A percentile compares a stretch with the other conserved stretches of the same genome.
phyloP scores from a whole-genome alignment of 257 asterid species.

The Gentiana macrophylla region DNA sequence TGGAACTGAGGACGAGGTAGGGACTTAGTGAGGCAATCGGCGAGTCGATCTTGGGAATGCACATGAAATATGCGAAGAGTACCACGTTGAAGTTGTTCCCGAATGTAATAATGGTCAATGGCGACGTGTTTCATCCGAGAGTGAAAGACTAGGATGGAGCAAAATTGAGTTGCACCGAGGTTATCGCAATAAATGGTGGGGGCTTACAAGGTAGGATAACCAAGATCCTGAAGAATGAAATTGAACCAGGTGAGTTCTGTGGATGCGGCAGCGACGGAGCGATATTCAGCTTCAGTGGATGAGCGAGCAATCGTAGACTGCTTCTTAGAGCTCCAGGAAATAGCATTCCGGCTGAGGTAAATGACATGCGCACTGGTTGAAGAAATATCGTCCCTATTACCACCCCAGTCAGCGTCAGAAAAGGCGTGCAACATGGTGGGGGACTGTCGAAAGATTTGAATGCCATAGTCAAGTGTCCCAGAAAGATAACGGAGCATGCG shows the following conservation, averaged over 20 bases:
- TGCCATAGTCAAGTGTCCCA: neutral
- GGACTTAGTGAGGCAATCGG: too few species aligned
- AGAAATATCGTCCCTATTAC: neutral
- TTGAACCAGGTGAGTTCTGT: neutral
- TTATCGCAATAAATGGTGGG: neutral
- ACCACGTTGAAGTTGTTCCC: too few species aligned
- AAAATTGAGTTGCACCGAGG: neutral
- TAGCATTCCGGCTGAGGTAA: neutral
- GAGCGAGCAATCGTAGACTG: neutral
- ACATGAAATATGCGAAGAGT: too few species aligned
- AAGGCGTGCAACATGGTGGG: neutral
- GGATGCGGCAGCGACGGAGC: neutral
- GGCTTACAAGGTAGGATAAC: neutral
- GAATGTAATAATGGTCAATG: neutral
- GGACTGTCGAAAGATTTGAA: neutral
- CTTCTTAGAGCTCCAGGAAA: neutral
- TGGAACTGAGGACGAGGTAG: too few species aligned
- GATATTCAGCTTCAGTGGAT: neutral
- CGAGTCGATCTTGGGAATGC: too few species aligned
- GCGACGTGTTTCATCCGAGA: neutral
- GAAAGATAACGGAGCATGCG: neutral
- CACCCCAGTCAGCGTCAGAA: constrained; percentile 6
- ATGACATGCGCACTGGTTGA: neutral
- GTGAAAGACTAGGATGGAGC: neutral
- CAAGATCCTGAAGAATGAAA: neutral